These are phyloP conservation scores for Umbelopsis ramanniana DNA, from an alignment of 192 early-diverging fungal genomes.

Conservation along the genomic window DNA sequence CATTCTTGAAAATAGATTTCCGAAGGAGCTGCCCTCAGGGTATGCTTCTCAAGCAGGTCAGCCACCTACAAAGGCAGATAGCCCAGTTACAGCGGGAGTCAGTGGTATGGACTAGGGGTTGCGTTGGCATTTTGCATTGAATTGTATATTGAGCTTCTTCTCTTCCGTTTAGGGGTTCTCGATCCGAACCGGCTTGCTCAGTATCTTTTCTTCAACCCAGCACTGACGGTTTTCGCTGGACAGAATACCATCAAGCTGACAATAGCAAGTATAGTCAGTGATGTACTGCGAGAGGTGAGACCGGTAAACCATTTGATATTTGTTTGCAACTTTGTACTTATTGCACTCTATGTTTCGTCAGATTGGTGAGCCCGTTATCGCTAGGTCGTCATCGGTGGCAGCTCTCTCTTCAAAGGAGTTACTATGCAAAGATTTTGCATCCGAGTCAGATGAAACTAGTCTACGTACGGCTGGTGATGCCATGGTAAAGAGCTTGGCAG, in stretches of 20 bases:
- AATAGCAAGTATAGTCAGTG: slow-evolving; percentile 4
- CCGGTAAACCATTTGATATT: not conserved
- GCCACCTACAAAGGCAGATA: not conserved
- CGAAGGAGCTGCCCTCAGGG: slow-evolving; percentile 33
- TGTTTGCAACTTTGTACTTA: not conserved
- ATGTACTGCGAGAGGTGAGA: slow-evolving; percentile 8
- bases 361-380: slow-evolving; percentile 82
- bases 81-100: slow-evolving; percentile 6
- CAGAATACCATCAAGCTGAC: slow-evolving; percentile 5
- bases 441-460: slow-evolving; percentile 90
- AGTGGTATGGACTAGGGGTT: not conserved
- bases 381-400: slow-evolving; percentile 88
- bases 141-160: not conserved
- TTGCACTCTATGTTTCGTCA: not conserved
- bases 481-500: slow-evolving; percentile 86
- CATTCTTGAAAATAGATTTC: slow-evolving; percentile 63
- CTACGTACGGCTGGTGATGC: slow-evolving; percentile 88
- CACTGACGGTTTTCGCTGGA: slow-evolving; percentile 22
- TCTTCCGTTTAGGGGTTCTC: not conserved
- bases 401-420: slow-evolving; percentile 89
- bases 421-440: slow-evolving; percentile 94
- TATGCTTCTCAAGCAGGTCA: not conserved
- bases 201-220: slow-evolving; percentile 26
- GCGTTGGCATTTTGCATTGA: too few relatives aligned
- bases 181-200: slow-evolving; percentile 2